Percentiles rank a stretch among this genome's conserved stretches.
phyloP scores from a whole-genome alignment of 306 rosid species.

The Ormosia semicastrata region DNA sequence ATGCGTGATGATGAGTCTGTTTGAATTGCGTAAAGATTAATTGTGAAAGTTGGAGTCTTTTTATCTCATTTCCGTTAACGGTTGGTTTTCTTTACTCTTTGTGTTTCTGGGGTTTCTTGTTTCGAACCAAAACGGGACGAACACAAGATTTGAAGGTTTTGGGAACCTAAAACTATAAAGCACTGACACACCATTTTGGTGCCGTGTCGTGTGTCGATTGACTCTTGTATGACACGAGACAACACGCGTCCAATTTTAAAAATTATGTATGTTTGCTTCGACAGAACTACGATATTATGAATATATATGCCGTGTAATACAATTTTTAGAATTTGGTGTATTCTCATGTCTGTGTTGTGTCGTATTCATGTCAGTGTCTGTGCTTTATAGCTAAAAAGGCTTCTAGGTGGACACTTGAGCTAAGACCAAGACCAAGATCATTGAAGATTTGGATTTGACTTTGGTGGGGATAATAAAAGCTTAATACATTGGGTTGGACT shows the following conservation, averaged over 20 bases:
- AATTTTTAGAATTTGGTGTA: no score
- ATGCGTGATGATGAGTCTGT: background rate
- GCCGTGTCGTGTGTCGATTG: no score
- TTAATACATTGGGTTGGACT: background rate
- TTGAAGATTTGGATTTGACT: background rate
- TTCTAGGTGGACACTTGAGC: background rate
- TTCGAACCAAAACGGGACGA: background rate
- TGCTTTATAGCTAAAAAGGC: no score
- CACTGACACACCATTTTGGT: no score
- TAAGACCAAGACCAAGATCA: background rate
- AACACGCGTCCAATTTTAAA: no score
- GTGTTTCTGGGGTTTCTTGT: conserved; percentile 2
- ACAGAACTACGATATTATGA: no score
- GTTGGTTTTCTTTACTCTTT: background rate
- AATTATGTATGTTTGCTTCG: no score
- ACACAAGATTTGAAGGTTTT: background rate
- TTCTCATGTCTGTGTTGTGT: no score
- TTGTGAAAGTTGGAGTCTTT: background rate
- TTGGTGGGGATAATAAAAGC: no score
- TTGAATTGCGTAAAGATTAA: background rate
- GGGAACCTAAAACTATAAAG: background rate
- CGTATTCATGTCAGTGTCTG: no score
- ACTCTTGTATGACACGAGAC: no score
- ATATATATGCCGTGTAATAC: no score
- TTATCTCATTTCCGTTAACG: background rate